A percentile compares a stretch with the other conserved stretches of the same genome.
Conservation (phyloP, 2,329 filamentous ascomycete species). For the Ceratocystis albifundus region DNA sequence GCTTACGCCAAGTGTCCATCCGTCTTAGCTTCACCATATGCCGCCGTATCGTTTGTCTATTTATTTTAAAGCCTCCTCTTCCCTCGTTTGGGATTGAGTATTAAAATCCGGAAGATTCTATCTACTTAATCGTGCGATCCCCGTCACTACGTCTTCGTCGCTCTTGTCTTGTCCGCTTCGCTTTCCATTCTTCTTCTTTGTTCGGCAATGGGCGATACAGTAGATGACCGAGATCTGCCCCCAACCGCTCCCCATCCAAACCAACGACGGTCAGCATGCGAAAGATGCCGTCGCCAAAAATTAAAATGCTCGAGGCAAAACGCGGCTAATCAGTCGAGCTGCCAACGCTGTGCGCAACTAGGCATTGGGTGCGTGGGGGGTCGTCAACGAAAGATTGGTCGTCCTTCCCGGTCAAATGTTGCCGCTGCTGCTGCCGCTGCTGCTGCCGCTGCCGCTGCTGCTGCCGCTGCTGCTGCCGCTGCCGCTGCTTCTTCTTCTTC, state of each 20-base stretch:
- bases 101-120: background rate
- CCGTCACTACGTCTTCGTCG: background rate
- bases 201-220: background rate
- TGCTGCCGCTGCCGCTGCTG: background rate
- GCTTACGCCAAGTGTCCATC: background rate
- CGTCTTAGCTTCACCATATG: background rate
- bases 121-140: background rate
- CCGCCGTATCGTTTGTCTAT: background rate
- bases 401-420: conserved; percentile 27
- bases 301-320: conserved; percentile 28
- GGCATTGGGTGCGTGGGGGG: conserved; percentile 28
- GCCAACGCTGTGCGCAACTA: conserved; percentile 28
- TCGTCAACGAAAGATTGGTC: conserved; percentile 29
- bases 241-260: conserved; percentile 27
- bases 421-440: background rate
- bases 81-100: background rate
- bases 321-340: conserved; percentile 24
- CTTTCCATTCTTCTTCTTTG: background rate
- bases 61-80: background rate
- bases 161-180: background rate
- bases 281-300: conserved; percentile 30
- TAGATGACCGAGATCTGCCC: background rate
- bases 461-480: no score
- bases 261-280: conserved; percentile 30
- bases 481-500: no score